Conservation (phyloP, 2,329 filamentous ascomycete genomes). For the Orbilia brochopaga region DNA sequence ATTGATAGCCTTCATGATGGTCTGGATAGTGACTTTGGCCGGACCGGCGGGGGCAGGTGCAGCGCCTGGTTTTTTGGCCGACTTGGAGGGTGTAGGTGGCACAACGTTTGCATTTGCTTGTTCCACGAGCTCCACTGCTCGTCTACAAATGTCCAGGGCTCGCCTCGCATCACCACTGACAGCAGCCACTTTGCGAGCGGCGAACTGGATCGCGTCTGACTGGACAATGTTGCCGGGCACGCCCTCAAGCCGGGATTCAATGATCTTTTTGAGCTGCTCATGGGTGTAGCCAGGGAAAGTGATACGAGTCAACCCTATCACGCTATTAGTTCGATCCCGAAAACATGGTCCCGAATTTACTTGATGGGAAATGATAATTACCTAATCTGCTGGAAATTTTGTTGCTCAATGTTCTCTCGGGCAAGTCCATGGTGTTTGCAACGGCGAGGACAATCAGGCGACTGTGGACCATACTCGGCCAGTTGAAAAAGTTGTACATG, state of each 20-base stretch:
- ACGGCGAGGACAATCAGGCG: constrained; percentile 94
- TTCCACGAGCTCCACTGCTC: constrained; percentile 94
- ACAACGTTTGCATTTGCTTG: constrained; percentile 57
- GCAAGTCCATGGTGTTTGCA: constrained; percentile 98
- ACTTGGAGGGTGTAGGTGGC: constrained; percentile 65
- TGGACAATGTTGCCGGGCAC: constrained; percentile 90
- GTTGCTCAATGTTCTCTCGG: constrained; percentile 93
- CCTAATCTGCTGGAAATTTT: constrained; percentile 92
- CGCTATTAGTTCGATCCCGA: constrained; percentile 9
- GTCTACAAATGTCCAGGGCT: constrained; percentile 90
- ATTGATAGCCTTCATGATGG: constrained; percentile 90
- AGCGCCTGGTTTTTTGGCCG: constrained; percentile 53
- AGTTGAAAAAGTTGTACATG: constrained; percentile 99
- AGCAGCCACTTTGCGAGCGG: constrained; percentile 92
- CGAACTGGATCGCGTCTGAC: constrained; percentile 91
- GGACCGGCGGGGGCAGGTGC: constrained; percentile 56
- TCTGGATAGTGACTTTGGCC: constrained; percentile 82
- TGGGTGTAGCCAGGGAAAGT: constrained; percentile 98
- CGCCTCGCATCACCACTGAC: constrained; percentile 92
- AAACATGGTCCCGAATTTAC: neutral
- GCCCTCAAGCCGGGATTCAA: constrained; percentile 87
- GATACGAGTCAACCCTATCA: constrained; percentile 78
- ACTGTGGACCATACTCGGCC: constrained; percentile 89
- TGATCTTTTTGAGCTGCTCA: constrained; percentile 95
- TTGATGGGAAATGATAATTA: constrained; percentile 50